Evolutionary conservation across 169 alveolate genomes (phyloP).

Genomic region (Cryptosporidium xiaoi): DNA sequence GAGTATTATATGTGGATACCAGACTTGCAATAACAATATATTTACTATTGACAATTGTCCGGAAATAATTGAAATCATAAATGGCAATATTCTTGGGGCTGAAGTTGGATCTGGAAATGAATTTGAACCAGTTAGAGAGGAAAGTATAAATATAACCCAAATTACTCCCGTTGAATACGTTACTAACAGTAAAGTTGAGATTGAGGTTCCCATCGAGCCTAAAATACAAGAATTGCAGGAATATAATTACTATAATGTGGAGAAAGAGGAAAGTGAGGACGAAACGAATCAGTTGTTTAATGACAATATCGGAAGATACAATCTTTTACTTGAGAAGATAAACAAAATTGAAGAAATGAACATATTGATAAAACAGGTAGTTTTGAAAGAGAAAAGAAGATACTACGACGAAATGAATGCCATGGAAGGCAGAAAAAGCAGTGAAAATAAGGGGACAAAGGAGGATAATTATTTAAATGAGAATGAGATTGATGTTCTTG

Average conservation of each 20-base stretch:
- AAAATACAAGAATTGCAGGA: not conserved
- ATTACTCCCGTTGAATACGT: not conserved
- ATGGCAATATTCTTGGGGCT: not conserved
- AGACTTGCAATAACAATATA: not conserved
- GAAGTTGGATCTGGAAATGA: not conserved
- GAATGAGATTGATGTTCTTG: conserved; percentile 3
- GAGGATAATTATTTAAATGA: not conserved
- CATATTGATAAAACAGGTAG: conserved; percentile 26
- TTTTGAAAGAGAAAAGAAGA: conserved; percentile 47
- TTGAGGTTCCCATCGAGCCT: not conserved
- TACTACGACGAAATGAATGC: not conserved
- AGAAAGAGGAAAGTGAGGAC: not conserved
- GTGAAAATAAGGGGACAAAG: not conserved
- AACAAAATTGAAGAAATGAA: conserved; percentile 58
- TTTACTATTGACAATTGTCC: not conserved
- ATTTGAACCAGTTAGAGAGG: not conserved
- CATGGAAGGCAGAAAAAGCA: not conserved
- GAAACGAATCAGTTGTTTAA: conserved; percentile 7
- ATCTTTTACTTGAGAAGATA: conserved; percentile 37
- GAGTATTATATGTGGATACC: conserved; percentile 3
- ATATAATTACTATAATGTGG: not conserved
- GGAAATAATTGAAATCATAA: not conserved
- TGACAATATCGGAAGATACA: conserved; percentile 45
- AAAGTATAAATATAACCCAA: not conserved
- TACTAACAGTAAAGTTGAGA: not conserved